Conservation (phyloP, 148 eudicot species). For the Dianthus caryophyllus region DNA sequence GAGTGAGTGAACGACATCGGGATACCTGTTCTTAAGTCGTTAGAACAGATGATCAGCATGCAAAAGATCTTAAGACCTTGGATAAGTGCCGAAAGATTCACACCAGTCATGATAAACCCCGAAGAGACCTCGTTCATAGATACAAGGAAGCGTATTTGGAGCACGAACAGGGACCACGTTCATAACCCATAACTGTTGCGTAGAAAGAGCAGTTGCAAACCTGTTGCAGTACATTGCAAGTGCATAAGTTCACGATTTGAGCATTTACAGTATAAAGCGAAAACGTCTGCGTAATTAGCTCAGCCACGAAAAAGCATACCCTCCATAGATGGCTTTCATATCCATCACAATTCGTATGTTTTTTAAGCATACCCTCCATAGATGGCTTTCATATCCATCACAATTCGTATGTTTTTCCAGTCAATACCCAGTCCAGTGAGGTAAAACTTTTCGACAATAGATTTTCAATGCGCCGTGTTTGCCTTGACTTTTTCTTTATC, state of each 20-base stretch:
- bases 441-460: slow-evolving; percentile 73
- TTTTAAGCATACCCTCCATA: slow-evolving; percentile 85
- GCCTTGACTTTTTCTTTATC: slow-evolving; percentile 70
- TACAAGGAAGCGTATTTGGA: slow-evolving; percentile 86
- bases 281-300: too few relatives aligned
- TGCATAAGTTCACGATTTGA: slow-evolving; percentile 7
- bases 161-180: slow-evolving; percentile 90
- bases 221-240: slow-evolving; percentile 32
- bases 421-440: slow-evolving; percentile 77
- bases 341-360: slow-evolving; percentile 88
- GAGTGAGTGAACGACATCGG: too few relatives aligned
- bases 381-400: slow-evolving; percentile 95
- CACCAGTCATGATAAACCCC: slow-evolving; percentile 99
- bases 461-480: slow-evolving; percentile 77
- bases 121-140: slow-evolving; percentile 86
- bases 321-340: slow-evolving; percentile 93
- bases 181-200: slow-evolving; percentile 89
- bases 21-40: slow-evolving; percentile 79
- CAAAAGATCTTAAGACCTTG: slow-evolving; percentile 90
- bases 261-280: too few relatives aligned
- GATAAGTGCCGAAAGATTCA: slow-evolving; percentile 89
- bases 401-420: slow-evolving; percentile 80
- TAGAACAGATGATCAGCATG: slow-evolving; percentile 98
- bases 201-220: slow-evolving; percentile 87
- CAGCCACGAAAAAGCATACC: slow-evolving; percentile 44